A percentile compares a stretch with the other conserved stretches of the same genome.
phyloP scores from a whole-genome alignment of 208 protist genomes.

The Wallacemonas sp. region DNA sequence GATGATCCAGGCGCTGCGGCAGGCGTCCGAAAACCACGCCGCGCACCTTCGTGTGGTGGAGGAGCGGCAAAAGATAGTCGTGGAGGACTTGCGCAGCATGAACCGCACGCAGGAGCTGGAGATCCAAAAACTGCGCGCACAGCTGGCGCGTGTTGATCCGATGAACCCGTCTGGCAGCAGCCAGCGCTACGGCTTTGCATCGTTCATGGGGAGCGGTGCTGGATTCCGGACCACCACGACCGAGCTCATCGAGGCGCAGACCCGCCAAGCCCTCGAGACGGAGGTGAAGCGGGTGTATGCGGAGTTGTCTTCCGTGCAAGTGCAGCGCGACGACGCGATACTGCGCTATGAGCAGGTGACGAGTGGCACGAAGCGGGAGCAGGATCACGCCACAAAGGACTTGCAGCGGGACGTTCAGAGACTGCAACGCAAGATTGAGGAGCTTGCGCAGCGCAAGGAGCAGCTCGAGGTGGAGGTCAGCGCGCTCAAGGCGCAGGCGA shows the following conservation, averaged over 20 bases:
- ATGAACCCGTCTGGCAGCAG: slow-evolving; percentile 20
- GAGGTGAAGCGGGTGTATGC: slow-evolving; percentile 77
- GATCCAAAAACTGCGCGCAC: slow-evolving; percentile 62
- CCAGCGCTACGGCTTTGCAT: slow-evolving; percentile 12
- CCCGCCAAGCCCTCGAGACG: slow-evolving; percentile 62
- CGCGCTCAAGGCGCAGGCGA: slow-evolving; percentile 15
- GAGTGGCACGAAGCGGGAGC: slow-evolving; percentile 41
- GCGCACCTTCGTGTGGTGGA: slow-evolving; percentile 75
- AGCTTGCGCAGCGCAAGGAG: slow-evolving; percentile 20
- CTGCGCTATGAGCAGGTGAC: slow-evolving; percentile 73
- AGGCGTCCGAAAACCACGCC: slow-evolving; percentile 74
- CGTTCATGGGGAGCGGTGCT: background rate
- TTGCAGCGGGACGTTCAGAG: slow-evolving; percentile 31
- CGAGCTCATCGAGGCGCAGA: slow-evolving; percentile 67
- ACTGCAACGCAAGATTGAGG: slow-evolving; percentile 29
- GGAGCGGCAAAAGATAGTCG: slow-evolving; percentile 64
- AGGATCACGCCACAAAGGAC: slow-evolving; percentile 40
- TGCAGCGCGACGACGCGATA: slow-evolving; percentile 71
- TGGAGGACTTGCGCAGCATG: slow-evolving; percentile 59
- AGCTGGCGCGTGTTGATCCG: slow-evolving; percentile 60
- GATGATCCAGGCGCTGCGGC: slow-evolving; percentile 71
- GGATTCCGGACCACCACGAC: slow-evolving; percentile 24
- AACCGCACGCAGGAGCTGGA: slow-evolving; percentile 70
- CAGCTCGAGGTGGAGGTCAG: slow-evolving; percentile 26
- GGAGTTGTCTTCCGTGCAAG: slow-evolving; percentile 55